Base-by-base conservation (phyloP, 768 basidiomycete genomes). In the Daedalea quercina region DNA sequence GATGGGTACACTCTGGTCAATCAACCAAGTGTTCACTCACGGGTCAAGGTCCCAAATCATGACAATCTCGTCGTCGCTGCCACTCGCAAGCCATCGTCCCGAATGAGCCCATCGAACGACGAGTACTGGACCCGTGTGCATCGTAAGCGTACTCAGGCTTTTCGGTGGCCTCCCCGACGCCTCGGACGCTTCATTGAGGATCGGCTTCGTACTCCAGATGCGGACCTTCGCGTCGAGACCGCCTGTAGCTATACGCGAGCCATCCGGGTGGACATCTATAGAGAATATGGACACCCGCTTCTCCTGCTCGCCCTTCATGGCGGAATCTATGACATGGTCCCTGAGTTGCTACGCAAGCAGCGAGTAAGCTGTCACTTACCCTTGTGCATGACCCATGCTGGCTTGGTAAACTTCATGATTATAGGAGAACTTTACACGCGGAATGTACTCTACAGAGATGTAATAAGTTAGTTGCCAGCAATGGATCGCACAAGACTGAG, bases 1-100 rank as follows among this genome's bases (percentile, higher is more conserved):
- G 28, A 11, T 11, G 6, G 6, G 28, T 31, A 11, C 28, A 6
- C 11, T 31, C 28, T 11, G 28, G 28, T 31, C 28, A 31, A 6
- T 31, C 6, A 31, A 11, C 11, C 6, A 31, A 31, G 11, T 11
- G 28, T 6, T 50, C 22, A 81, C 93, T 73, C 66, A 96, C 93
- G 90, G 92, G 70, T 96, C 94, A 45, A 93, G 79, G 64, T 94
- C 92, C 96, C 94, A 99, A 33, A 98, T 84, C 85, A 98, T 90
- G 26, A 96, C 84, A 58, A 94, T 88, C 65, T 86, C 82, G 65
- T 98, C 96, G 68, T 99, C 96, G 57, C 93, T 92, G 20, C 96
- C 96, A 63, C 90, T 94, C 3, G 96, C 96, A 19, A 99, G 75
- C 85, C 89, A 97, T 47, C 87, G 73, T 9, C 96, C 96, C 9